Base-by-base conservation (phyloP, 345 rosid genomes). In the Boechera divaricarpa region DNA sequence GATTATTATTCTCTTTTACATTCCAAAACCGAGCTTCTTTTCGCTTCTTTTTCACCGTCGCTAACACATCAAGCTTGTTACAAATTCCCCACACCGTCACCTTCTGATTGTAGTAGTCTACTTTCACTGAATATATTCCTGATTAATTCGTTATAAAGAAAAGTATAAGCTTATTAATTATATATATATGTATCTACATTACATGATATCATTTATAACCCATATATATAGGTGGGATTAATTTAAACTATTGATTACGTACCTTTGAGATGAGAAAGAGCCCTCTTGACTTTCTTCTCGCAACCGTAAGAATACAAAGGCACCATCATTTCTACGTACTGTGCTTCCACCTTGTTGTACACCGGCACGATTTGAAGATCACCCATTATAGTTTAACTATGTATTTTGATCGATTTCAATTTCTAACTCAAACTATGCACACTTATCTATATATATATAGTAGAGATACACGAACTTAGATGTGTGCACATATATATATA, bases 1-100 rank as follows among this genome's bases (percentile, higher is more conserved):
- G 47, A 67, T 33, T 5, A 33, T 68, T 71, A 67, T 28, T 6
- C 29, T 91, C 90, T 15, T 87, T 89, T 1, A 73, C 64, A 53
- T 85, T 85, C 98, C 96, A 91, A 80, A 90, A 90, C 7, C 89
- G 85, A 76, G 94, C 83, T 54, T 83, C 93, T 83, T 85, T 94
- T 65, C 97, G 85, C 85, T 94, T 94, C 85, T 74, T 78, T 77
- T 77, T 86, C 69, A 88, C 80, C 39, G 83, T 90, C 13, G 73
- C 74, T 55, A 93, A 72, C 57, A 91, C 96, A 36, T 84, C 86
- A 59, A 85, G 48, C 53, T 91, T 93, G 85, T 93, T 89, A 85
- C 97, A 93, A 31, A 93, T 91, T 24, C 96, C 97, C 98, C 98
- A 93, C 8, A 89, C 96, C 1, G 87, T 88, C 79, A 87, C 97